These are phyloP conservation scores for Tilletia indica DNA, from an alignment of 1,284 basidiomycete genomes.

Conservation along the genomic window DNA sequence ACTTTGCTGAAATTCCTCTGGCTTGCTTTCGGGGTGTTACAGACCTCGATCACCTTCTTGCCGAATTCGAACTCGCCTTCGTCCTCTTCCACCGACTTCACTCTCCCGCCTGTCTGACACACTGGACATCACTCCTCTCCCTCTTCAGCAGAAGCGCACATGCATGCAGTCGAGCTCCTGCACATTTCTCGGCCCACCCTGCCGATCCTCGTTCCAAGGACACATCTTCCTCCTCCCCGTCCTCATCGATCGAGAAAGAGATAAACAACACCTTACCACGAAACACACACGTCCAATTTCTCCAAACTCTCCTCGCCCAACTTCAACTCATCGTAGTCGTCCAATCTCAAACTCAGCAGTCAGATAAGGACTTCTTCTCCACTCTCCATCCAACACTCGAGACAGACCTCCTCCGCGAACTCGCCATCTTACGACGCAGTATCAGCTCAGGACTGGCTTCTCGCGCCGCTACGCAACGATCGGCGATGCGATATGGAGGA, in stretches of 20 bases:
- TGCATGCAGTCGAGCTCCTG: background rate
- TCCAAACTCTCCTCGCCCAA: background rate
- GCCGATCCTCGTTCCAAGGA: background rate
- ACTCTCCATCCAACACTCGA: background rate
- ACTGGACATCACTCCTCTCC: background rate
- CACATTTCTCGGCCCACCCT: background rate
- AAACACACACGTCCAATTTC: background rate
- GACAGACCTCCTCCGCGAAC: background rate
- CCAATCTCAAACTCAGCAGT: background rate
- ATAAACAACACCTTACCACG: background rate
- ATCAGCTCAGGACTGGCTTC: background rate
- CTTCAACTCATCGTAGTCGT: slow-evolving; percentile 1
- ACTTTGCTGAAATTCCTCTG: background rate
- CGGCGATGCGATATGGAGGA: too few species aligned
- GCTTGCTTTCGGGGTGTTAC: background rate
- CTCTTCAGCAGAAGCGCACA: background rate
- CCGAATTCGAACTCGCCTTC: slow-evolving; percentile 12
- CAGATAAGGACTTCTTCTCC: background rate
- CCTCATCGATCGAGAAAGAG: background rate
- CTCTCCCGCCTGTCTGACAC: background rate
- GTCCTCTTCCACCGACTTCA: background rate
- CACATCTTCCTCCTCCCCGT: too few species aligned
- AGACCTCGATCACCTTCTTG: background rate
- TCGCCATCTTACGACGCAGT: background rate
- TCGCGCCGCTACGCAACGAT: background rate